Evolutionary conservation across 371 early-diverging fungal genomes (phyloP).

Genomic region (Haplosporangium sp.): DNA sequence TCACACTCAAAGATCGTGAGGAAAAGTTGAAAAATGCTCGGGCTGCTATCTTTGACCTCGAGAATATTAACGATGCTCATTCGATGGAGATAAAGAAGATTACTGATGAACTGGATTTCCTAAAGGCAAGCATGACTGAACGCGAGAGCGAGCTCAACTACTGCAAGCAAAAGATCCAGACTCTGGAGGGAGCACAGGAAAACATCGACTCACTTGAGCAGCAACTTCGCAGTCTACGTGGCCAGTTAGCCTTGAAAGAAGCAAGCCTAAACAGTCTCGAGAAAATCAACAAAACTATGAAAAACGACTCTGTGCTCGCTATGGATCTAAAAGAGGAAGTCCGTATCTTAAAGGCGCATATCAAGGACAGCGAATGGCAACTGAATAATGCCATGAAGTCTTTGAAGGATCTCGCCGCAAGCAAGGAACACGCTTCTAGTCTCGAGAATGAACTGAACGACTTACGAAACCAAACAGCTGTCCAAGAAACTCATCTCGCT

Average conservation of each 20-base stretch:
- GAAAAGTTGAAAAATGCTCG: slow-evolving; percentile 4
- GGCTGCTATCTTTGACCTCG: slow-evolving; percentile 10
- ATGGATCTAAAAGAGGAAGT: slow-evolving; percentile 11
- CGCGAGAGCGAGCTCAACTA: slow-evolving; percentile 22
- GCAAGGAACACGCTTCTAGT: background rate
- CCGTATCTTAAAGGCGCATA: slow-evolving; percentile 8
- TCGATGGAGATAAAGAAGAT: background rate
- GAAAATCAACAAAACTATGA: slow-evolving; percentile 12
- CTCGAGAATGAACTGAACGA: slow-evolving; percentile 18
- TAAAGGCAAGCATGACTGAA: slow-evolving; percentile 13
- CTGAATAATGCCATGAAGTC: slow-evolving; percentile 9
- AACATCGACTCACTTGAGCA: slow-evolving; percentile 10
- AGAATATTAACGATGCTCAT: slow-evolving; percentile 7
- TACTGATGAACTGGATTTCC: background rate
- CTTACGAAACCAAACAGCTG: slow-evolving; percentile 12
- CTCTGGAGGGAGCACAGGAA: slow-evolving; percentile 13
- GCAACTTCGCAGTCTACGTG: slow-evolving; percentile 17
- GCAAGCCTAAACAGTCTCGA: slow-evolving; percentile 8
- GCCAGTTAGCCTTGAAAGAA: slow-evolving; percentile 7
- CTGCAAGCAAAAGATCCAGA: slow-evolving; percentile 12
- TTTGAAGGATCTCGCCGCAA: slow-evolving; percentile 1
- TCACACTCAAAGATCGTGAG: slow-evolving; percentile 6
- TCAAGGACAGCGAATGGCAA: slow-evolving; percentile 19
- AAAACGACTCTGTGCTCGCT: background rate
- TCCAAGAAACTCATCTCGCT: slow-evolving; percentile 44